These are phyloP conservation scores for Verticillium zaregamsianum DNA, from an alignment of 2,329 filamentous ascomycete species.

Conservation along the genomic window DNA sequence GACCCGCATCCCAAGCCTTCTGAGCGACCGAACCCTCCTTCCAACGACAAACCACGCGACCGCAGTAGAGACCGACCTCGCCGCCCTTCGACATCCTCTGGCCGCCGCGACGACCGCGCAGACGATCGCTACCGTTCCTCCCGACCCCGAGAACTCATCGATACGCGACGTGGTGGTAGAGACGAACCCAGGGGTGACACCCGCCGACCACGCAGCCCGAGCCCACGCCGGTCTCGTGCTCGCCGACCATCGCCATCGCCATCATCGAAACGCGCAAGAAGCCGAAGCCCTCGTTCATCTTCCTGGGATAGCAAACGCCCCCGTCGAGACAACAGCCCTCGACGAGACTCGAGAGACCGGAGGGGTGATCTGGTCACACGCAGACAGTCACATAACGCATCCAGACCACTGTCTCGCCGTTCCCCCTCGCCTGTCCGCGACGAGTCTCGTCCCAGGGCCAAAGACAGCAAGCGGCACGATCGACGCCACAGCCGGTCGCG, in stretches of 20 bases:
- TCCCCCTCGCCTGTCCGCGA: slow-evolving; percentile 6
- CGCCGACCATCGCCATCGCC: slow-evolving; percentile 3
- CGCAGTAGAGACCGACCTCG: slow-evolving; percentile 20
- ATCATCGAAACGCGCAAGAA: slow-evolving; percentile 9
- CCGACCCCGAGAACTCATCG: slow-evolving; percentile 7
- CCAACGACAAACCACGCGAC: slow-evolving; percentile 5
- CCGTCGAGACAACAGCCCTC: slow-evolving; percentile 9
- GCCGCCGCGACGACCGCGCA: slow-evolving; percentile 8
- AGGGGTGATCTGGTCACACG: background rate
- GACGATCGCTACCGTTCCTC: slow-evolving; percentile 7
- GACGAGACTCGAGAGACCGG: slow-evolving; percentile 8
- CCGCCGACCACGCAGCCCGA: slow-evolving; percentile 3
- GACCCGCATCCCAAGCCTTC: slow-evolving; percentile 10
- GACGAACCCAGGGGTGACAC: slow-evolving; percentile 8
- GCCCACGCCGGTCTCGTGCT: background rate
- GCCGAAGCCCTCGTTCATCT: slow-evolving; percentile 5
- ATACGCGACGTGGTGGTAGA: slow-evolving; percentile 10
- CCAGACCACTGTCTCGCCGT: slow-evolving; percentile 5
- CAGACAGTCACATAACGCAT: background rate
- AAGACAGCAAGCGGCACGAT: slow-evolving; percentile 3
- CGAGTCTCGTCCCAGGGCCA: slow-evolving; percentile 3
- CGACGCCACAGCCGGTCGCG: slow-evolving; percentile 12
- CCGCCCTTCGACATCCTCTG: slow-evolving; percentile 19
- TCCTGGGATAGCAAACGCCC: slow-evolving; percentile 5
- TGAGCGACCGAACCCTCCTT: slow-evolving; percentile 5